A percentile compares a stretch with the other conserved stretches of the same genome.
phyloP scores from a whole-genome alignment of 768 basidiomycete genomes.

The Boletus fagicola region DNA sequence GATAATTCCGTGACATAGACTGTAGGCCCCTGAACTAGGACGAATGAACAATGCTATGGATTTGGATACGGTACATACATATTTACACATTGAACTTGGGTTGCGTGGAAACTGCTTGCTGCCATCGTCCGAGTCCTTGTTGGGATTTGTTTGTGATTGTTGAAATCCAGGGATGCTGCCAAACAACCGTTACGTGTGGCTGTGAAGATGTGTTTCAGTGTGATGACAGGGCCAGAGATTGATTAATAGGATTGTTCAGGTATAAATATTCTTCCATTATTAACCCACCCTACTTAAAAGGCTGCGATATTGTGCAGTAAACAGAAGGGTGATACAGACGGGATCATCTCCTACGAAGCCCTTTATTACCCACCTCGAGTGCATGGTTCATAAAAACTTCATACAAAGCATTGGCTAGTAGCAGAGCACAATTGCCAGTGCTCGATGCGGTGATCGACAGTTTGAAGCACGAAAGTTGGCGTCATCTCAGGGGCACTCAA shows the following conservation, averaged over 20 bases:
- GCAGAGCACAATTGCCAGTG: no score
- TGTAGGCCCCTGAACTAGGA: not conserved
- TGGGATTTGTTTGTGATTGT: conserved; percentile 14
- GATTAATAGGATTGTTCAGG: not conserved
- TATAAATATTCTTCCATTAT: not conserved
- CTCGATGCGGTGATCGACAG: not conserved
- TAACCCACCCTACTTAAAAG: no score
- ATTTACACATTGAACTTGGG: conserved; percentile 1
- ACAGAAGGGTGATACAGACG: not conserved
- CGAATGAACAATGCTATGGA: conserved; percentile 17
- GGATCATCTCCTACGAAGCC: no score
- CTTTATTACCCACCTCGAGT: not conserved
- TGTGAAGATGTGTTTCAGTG: not conserved
- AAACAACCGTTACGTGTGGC: conserved; percentile 6
- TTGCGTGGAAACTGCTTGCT: not conserved
- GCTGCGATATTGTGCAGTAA: not conserved
- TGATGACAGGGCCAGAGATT: not conserved
- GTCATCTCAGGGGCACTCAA: not conserved
- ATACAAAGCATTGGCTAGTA: not conserved
- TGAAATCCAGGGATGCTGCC: conserved; percentile 11
- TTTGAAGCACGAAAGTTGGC: not conserved
- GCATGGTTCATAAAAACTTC: not conserved
- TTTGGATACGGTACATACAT: conserved; percentile 19
- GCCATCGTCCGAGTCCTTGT: not conserved
- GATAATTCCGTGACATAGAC: conserved; percentile 17